Evolutionary conservation across 164 flowering plant genomes (phyloP), one percentile per base, ranked within the genome.

Genomic region (Macadamia tetraphylla): DNA sequence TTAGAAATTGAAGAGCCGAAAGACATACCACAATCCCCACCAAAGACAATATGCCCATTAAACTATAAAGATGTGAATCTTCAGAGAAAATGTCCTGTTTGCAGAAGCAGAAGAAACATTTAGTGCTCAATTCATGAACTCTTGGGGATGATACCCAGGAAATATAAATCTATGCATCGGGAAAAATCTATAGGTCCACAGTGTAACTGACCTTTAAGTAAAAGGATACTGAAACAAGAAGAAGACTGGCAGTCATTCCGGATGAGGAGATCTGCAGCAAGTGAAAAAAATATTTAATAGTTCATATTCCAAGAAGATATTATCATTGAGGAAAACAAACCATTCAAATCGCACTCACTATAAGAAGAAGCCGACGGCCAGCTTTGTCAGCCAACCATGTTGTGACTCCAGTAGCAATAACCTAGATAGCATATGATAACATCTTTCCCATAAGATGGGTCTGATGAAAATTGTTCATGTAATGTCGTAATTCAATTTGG

Each of bases 301-400:
- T 52, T 59, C 29, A 42, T 64, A 52, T 4, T 69, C 23, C 32
- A 18, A 63, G 31, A 12, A 42, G 59, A 71, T 18, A 42, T 62
- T 14, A 42, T 62, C 62, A 31, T 52, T 40, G 8, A 59, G n/a
- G 32, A 53, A 58, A 55, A 30, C 17, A 18, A 18, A 32, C 12
- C 46, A 35, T 63, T 62, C 53, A 56, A 13, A n/a, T 42, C 29
- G 9, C 63, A 84, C 97, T 83, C 78, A 91, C 98, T 55, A 82
- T 87, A 64, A 94, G 93, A n/a, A 94, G 89, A 68, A 92, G 74
- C 69, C 97, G 79, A 44, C 98, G 97, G 15, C 98, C 98, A 29
- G 95, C 74, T 85, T 75, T 88, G 76, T 94, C 98, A 63, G 81
- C 76, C 85, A 94, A 77, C 97, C 92, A 92, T 35, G 92, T 84